Evolutionary conservation across 1,284 basidiomycete species (phyloP), one percentile per base, ranked within the genome.

Genomic region (Hemileia vastatrix): DNA sequence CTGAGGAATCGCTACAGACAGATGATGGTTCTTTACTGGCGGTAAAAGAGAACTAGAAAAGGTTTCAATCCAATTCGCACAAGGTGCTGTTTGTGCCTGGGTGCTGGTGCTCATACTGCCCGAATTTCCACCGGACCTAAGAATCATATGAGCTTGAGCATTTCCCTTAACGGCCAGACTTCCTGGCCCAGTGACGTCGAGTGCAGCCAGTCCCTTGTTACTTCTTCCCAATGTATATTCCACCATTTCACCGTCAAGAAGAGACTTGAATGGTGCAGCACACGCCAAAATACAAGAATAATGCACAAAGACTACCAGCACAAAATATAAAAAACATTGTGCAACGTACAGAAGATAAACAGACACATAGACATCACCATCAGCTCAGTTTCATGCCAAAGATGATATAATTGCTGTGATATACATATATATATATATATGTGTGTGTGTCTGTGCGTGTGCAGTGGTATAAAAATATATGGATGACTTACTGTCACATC

Each of bases 231-330:
- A 51, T 19, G 47, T 40, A 36, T 62, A 62, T 55, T 62, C 59
- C 5, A 62, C 59, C n/a, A 32, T 19, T 47, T 62, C 59, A 47
- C 59, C 59, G 43, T 62, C 59, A 13, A 62, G 47, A 32, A 62
- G 32, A 24, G 59, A 62, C 55, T 62, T 62, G 47, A 47, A 62
- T 47, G 51, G 50, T 27, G 59, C 51, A 15, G 54, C 52, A 48
- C 59, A 62, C 11, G 43, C 45, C n/a, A 54, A 43, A 31, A 62
- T 62, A 27, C 59, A 62, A 19, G 59, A 62, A 31, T 54, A 62
- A 55, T 62, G 59, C 24, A 62, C 59, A 45, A 62, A 62, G 19
- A 62, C 59, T 61, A 9, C 6, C n/a, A n/a, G n/a, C n/a, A n/a
- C n/a, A n/a, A n/a, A n/a, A n/a, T n/a, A n/a, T n/a, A n/a, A n/a